Evolutionary conservation across 108 stramenopile species (phyloP), one percentile per base, ranked within the genome.

Genomic region (Cyclotella cryptica): DNA sequence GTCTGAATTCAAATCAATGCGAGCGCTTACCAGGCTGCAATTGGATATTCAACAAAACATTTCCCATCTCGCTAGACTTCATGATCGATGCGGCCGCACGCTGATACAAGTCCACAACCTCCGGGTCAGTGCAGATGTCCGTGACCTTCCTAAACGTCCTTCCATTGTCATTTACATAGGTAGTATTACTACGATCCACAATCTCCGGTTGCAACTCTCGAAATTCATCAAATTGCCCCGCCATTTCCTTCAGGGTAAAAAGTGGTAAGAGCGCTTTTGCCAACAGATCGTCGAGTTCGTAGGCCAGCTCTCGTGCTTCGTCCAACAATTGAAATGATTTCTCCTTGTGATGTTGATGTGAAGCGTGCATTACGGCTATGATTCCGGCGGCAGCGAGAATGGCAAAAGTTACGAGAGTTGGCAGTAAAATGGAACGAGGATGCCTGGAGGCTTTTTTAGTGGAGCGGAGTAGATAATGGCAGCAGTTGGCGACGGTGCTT

Each of bases 201-300:
- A 49, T 49, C n/a, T 49, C 9, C n/a, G 18, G 18, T 49, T n/a
- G 15, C 18, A 49, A n/a, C 2, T 17, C 9, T 49, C n/a, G 47
- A n/a, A 49, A 49, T n/a, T 49, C 18, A 3, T 49, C 47, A 49
- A 49, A 49, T n/a, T 49, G 47, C n/a, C 47, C 47, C 47, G 47
- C 47, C 47, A 49, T 49, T 49, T 49, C 47, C 9, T 49, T 49
- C 15, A 49, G 47, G 47, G 47, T 49, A 49, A 49, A 49, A 3
- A 49, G n/a, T 49, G 47, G 47, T 9, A 49, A n/a, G 2, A 49
- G 47, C n/a, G 47, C 15, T 7, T 49, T 3, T 3, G 47, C 15
- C 9, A 49, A 49, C n/a, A 49, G n/a, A n/a, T 49, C 47, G 9
- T 49, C 47, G 18, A 49, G n/a, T 49, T 49, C 47, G n/a, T 49